Base-by-base conservation (phyloP, 805 yeast species). In the Saccharomycopsis selenospora region DNA sequence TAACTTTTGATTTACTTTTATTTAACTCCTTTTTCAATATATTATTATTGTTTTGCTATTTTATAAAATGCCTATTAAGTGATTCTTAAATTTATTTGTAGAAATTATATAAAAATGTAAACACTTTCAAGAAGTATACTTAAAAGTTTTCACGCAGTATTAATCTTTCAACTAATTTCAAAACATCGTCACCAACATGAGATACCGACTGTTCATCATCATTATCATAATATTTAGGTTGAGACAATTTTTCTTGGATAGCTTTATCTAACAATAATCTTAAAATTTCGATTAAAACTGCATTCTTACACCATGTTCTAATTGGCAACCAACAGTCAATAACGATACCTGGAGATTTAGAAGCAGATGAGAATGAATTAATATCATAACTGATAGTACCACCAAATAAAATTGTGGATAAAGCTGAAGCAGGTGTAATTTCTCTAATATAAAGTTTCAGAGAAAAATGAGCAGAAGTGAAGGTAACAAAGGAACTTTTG, bases 271-370 rank as follows among this genome's bases (percentile, higher is more conserved):
- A 63, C 42, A 87, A 61, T 8, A 65, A 59, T 57, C 95, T 69
- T 48, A 91, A 65, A 50, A 82, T 78, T 50, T 85, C 84, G 26
- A 90, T 73, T 42, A 91, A 66, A 2, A 91, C 95, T 1, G 90
- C 98, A 58, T 90, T 87, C 55, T 93, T 85, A 55, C 95, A 84
- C 97, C 97, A 91, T 1, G 96, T 87, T 53, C 86, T 72, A 10
- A 91, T 73, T 0, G 96, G 95, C 28, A 87, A 65, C 97, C 98
- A 90, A n/a, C 74, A 73, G 56, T 87, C 96, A 48, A 91, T 67
- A 6, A 88, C 79, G 29, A 93, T 76, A 20, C 97, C 97, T 0
- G 96, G 95, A 1, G 75, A 74, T 4, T 63, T 59, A 17, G 29
- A 22, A 5, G 27, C 20, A 13, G 11, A 13, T 20, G 38, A 33